These are phyloP conservation scores for Glycine tomentella DNA, from an alignment of 306 rosid species.

Conservation along the genomic window DNA sequence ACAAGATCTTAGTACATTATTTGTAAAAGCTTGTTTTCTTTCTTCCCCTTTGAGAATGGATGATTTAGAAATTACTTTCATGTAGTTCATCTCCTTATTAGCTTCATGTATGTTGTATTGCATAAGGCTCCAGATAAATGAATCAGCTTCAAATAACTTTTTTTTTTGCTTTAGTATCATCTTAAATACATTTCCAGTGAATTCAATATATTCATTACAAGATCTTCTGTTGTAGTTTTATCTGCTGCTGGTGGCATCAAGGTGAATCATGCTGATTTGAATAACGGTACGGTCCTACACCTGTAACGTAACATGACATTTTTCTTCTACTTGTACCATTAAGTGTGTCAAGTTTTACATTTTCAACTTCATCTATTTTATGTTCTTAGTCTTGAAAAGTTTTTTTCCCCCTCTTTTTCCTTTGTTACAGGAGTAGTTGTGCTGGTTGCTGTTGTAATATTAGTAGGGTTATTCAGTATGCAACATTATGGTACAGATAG, in stretches of 20 bases:
- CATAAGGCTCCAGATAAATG: conserved; percentile 9
- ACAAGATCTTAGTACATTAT: background rate
- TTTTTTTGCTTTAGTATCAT: conserved; percentile 7
- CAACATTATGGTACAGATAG: conserved; percentile 95
- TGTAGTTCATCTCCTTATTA: background rate
- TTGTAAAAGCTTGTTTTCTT: background rate
- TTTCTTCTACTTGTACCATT: conserved; percentile 29
- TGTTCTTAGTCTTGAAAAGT: conserved; percentile 34
- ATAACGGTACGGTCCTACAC: conserved; percentile 61
- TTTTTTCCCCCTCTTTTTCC: conserved; percentile 15
- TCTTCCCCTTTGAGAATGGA: background rate
- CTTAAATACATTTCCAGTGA: conserved; percentile 8
- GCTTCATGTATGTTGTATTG: background rate
- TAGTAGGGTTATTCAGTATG: conserved; percentile 88
- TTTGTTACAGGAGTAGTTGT: conserved; percentile 73
- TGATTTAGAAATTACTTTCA: conserved; percentile 6
- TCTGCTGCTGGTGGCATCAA: conserved; percentile 98
- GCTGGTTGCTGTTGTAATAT: conserved; percentile 81
- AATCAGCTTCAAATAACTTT: background rate
- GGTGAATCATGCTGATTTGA: conserved; percentile 62
- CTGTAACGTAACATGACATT: conserved; percentile 41
- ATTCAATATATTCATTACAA: conserved; percentile 44
- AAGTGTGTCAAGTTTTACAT: background rate
- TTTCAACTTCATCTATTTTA: conserved; percentile 20
- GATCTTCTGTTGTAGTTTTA: conserved; percentile 65